phyloP scores from a whole-genome alignment of 352 stramenopile species.

The Phytophthora lateralis region DNA sequence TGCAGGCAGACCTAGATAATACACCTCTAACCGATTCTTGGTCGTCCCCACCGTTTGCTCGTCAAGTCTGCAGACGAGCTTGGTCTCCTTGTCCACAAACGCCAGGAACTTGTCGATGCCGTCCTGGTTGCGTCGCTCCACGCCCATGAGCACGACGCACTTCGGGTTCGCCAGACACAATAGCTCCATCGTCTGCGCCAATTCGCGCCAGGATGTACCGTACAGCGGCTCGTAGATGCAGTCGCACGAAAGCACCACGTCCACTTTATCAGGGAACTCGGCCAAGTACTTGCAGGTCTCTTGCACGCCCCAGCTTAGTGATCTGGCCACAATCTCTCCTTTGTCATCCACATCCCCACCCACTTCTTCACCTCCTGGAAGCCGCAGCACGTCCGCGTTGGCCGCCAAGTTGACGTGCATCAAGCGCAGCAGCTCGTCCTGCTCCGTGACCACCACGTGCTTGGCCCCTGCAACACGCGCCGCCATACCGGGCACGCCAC shows the following conservation, averaged over 20 bases:
- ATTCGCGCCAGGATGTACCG: conserved; percentile 86
- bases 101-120: conserved; percentile 81
- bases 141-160: conserved; percentile 73
- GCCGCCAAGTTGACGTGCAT: conserved; percentile 73
- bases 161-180: conserved; percentile 59
- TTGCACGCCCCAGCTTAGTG: conserved; percentile 82
- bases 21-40: conserved; percentile 73
- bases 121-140: conserved; percentile 83
- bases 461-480: conserved; percentile 77
- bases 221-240: conserved; percentile 96
- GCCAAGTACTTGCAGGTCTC: conserved; percentile 71
- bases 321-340: conserved; percentile 53
- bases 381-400: conserved; percentile 47
- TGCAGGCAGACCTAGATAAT: conserved; percentile 53
- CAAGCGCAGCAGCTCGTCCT: conserved; percentile 89
- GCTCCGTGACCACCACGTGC: conserved; percentile 92
- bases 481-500: conserved; percentile 93
- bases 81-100: conserved; percentile 57
- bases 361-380: conserved; percentile 21
- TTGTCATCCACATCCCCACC: conserved; percentile 22
- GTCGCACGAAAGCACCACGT: conserved; percentile 94
- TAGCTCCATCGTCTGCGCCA: conserved; percentile 90
- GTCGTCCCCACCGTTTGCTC: conserved; percentile 51
- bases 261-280: conserved; percentile 59
- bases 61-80: conserved; percentile 50